A percentile compares a stretch with the other conserved stretches of the same genome.
These are phyloP conservation scores for Prunus salicina DNA, from an alignment of 306 rosid species.

Conservation along the genomic window DNA sequence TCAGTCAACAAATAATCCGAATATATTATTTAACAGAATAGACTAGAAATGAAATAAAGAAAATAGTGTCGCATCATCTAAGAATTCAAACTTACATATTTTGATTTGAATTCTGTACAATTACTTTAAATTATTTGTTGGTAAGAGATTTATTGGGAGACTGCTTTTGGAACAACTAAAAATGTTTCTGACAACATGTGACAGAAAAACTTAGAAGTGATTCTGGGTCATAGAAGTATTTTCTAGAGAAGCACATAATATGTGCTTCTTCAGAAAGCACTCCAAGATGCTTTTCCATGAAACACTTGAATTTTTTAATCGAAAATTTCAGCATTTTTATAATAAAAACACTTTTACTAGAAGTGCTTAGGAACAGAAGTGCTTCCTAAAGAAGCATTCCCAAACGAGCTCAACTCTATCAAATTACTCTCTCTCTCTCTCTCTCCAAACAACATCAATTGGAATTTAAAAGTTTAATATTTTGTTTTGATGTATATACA, in stretches of 20 bases:
- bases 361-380: too few species aligned
- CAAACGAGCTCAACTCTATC: too few species aligned
- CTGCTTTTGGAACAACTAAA: accelerated
- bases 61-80: background rate
- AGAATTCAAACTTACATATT: background rate
- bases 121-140: background rate
- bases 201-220: too few species aligned
- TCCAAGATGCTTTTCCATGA: too few species aligned
- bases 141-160: background rate
- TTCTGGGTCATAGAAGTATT: too few species aligned
- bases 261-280: too few species aligned
- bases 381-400: too few species aligned
- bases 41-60: background rate
- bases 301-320: too few species aligned
- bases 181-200: accelerated
- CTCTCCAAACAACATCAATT: background rate
- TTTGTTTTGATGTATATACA: background rate
- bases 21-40: background rate
- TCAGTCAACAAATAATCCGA: background rate
- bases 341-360: too few species aligned
- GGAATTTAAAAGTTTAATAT: background rate
- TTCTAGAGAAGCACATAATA: too few species aligned
- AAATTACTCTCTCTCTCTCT: too few species aligned
- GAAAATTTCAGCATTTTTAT: too few species aligned
- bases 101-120: background rate